Percentiles rank a stretch among this genome's conserved stretches.
Conservation (phyloP, 2,329 filamentous ascomycete genomes). For the Cadophora malorum region DNA sequence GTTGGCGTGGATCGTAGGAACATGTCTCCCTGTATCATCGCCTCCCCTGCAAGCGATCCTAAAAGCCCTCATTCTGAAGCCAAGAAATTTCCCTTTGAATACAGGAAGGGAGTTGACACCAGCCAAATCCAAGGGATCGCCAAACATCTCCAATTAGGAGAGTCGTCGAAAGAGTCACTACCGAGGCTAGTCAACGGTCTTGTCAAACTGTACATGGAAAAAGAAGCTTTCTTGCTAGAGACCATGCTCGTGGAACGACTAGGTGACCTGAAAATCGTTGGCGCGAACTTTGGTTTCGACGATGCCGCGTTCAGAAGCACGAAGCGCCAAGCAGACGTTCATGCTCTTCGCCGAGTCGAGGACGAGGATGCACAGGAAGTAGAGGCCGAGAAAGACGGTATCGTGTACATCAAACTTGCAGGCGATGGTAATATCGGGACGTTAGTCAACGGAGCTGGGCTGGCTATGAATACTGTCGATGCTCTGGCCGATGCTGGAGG, state of each 20-base stretch:
- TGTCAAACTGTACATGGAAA: slow-evolving; percentile 63
- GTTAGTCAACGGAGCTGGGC: slow-evolving; percentile 85
- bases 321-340: slow-evolving; percentile 66
- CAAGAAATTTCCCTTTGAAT: slow-evolving; percentile 67
- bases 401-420: slow-evolving; percentile 75
- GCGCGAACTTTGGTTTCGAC: slow-evolving; percentile 69
- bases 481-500: slow-evolving; percentile 73
- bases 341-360: slow-evolving; percentile 59
- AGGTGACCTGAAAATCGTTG: slow-evolving; percentile 55
- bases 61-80: slow-evolving; percentile 51
- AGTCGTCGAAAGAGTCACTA: slow-evolving; percentile 51
- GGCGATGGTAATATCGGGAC: slow-evolving; percentile 74
- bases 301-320: slow-evolving; percentile 70
- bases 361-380: slow-evolving; percentile 62
- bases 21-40: slow-evolving; percentile 68
- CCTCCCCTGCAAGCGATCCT: slow-evolving; percentile 53
- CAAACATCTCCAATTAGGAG: slow-evolving; percentile 58
- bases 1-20: slow-evolving; percentile 70
- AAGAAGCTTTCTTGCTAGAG: slow-evolving; percentile 69
- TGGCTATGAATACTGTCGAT: slow-evolving; percentile 92
- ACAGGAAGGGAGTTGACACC: slow-evolving; percentile 54
- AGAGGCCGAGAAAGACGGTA: slow-evolving; percentile 71
- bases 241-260: slow-evolving; percentile 53
- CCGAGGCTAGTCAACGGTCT: slow-evolving; percentile 59
- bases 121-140: slow-evolving; percentile 51